These are phyloP conservation scores for Mycena olivaceomarginata DNA, from an alignment of 768 basidiomycete species.

Conservation along the genomic window DNA sequence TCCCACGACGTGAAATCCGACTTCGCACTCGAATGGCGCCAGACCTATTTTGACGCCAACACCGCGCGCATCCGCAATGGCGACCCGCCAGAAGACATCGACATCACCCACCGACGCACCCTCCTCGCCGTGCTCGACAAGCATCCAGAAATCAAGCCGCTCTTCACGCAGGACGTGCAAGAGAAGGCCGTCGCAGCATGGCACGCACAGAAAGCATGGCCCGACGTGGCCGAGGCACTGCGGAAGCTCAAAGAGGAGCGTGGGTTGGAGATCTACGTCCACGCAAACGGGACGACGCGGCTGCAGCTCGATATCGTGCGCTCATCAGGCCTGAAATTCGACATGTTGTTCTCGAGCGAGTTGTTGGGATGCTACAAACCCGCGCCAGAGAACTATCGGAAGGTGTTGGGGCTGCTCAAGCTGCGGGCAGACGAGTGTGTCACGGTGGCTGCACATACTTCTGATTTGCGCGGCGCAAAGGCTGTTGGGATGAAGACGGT, in stretches of 20 bases:
- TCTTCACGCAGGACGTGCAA: background rate
- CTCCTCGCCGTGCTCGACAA: conserved; percentile 5
- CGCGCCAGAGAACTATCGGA: conserved; percentile 28
- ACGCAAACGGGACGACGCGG: conserved; percentile 37
- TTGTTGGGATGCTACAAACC: conserved; percentile 30
- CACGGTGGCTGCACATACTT: conserved; percentile 30
- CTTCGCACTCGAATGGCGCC: conserved; percentile 36
- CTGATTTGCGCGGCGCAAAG: conserved; percentile 22
- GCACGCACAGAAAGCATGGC: conserved; percentile 26
- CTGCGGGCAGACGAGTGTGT: conserved; percentile 17
- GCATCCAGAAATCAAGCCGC: conserved; percentile 17
- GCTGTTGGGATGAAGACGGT: conserved; percentile 32
- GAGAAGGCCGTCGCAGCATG: conserved; percentile 15
- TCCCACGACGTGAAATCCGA: conserved; percentile 5
- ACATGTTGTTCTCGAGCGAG: conserved; percentile 34
- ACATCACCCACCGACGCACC: conserved; percentile 20
- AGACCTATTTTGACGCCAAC: conserved; percentile 32
- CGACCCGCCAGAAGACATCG: conserved; percentile 29
- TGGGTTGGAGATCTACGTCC: conserved; percentile 28
- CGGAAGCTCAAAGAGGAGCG: conserved; percentile 13
- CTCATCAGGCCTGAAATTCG: conserved; percentile 27
- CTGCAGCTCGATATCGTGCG: conserved; percentile 36
- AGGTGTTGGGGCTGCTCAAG: conserved; percentile 17
- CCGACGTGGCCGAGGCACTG: conserved; percentile 23
- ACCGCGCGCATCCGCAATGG: conserved; percentile 6